Conservation (phyloP, 2,329 filamentous ascomycete species). For the Monascus ruber region DNA sequence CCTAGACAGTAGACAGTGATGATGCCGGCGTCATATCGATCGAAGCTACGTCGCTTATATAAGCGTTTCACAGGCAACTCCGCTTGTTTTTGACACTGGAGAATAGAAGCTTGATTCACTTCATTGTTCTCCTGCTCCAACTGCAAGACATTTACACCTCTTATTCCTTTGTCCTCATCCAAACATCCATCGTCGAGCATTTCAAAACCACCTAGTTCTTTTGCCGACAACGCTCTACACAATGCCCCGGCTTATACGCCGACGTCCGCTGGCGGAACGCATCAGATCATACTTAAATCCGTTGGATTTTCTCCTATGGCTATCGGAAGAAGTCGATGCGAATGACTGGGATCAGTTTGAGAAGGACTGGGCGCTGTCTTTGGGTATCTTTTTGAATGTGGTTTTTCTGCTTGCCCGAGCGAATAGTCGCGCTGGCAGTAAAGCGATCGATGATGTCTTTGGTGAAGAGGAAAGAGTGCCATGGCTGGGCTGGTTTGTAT, state of each 20-base stretch:
- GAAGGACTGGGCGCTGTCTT: constrained; percentile 59
- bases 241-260: constrained; percentile 75
- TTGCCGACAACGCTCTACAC: constrained; percentile 22
- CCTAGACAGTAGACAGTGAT: not conserved
- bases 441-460: constrained; percentile 70
- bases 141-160: no score
- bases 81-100: not conserved
- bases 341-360: constrained; percentile 75
- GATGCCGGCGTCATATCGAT: constrained; percentile 7
- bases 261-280: constrained; percentile 66
- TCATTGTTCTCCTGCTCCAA: not conserved
- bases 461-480: constrained; percentile 53
- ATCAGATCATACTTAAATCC: constrained; percentile 72
- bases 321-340: constrained; percentile 86
- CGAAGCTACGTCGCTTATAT: constrained; percentile 7
- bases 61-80: constrained; percentile 4
- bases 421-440: constrained; percentile 49
- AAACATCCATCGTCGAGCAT: no score
- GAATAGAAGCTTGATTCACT: not conserved
- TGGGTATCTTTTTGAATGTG: constrained; percentile 68
- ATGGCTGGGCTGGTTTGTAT: constrained; percentile 57
- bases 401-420: constrained; percentile 72
- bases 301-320: constrained; percentile 78
- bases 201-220: no score
- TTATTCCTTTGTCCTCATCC: no score